phyloP scores from a whole-genome alignment of 2,329 filamentous ascomycete genomes.

The Cytospora mali region DNA sequence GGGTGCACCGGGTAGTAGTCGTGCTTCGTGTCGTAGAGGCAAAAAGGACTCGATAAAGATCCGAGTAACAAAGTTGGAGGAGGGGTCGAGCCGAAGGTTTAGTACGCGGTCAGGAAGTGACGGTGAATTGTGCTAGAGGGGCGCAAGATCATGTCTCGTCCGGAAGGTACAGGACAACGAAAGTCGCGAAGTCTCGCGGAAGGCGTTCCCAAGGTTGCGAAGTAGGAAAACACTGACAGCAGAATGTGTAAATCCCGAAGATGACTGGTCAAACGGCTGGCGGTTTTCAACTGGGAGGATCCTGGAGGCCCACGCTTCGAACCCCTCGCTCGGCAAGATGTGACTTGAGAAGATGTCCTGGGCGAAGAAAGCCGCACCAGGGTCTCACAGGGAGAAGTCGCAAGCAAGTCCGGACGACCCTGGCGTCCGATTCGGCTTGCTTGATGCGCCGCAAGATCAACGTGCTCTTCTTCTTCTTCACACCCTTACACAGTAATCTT shows the following conservation, averaged over 20 bases:
- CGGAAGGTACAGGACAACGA: constrained; percentile 29
- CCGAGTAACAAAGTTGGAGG: constrained; percentile 12
- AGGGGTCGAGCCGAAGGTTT: constrained; percentile 25
- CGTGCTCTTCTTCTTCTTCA: constrained; percentile 24
- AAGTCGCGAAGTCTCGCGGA: constrained; percentile 33
- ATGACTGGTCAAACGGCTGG: constrained; percentile 31
- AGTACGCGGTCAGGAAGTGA: constrained; percentile 25
- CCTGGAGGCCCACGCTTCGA: constrained; percentile 32
- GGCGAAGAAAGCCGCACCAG: constrained; percentile 46
- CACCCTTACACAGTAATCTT: constrained; percentile 15
- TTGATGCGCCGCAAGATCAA: constrained; percentile 24
- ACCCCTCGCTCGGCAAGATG: constrained; percentile 28
- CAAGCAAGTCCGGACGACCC: constrained; percentile 27
- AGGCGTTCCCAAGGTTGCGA: constrained; percentile 28
- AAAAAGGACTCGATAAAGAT: constrained; percentile 19
- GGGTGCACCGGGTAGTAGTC: constrained; percentile 23
- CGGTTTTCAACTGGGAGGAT: constrained; percentile 33
- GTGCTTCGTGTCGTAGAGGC: constrained; percentile 27
- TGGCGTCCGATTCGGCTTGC: constrained; percentile 23
- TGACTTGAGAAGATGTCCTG: constrained; percentile 30
- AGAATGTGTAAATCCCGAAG: constrained; percentile 31
- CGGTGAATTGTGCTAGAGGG: constrained; percentile 25
- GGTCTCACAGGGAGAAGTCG: constrained; percentile 38
- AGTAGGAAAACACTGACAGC: constrained; percentile 31
- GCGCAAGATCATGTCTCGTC: constrained; percentile 27